Base-by-base conservation (phyloP, 306 rosid species). In the Prinsepia uniflora region DNA sequence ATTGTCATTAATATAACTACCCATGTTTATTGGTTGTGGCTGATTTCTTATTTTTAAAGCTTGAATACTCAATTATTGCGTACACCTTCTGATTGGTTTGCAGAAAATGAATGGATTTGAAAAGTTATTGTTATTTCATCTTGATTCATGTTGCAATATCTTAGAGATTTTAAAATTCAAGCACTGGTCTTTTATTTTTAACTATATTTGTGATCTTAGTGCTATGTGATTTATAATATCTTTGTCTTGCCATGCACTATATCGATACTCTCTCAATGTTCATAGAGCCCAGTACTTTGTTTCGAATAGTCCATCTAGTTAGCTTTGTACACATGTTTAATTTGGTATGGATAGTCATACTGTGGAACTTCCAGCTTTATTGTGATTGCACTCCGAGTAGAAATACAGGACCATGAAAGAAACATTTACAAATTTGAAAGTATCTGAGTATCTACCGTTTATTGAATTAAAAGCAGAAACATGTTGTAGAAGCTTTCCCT, bases 401-500 rank as follows among this genome's bases (percentile, higher is more conserved):
- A 43, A 9, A 57, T 71, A 84, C 63, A 75, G 11, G 69, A 55
- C 59, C 14, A 7, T 56, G 24, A 54, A 71, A 77, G 74, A 75
- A 66, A 48, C 76, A 76, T 17, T 49, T 63, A 76, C 81, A 74
- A 24, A 10, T 18, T 47, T 18, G 68, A 71, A 57, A 48, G 19
- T 55, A 8, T 39, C 6, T 22, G 44, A 55, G 76, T 10, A 20
- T 61, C 10, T 52, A n/a, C 50, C 50, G 67, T 40, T 47, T 62
- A 53, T 64, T 19, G 2, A 76, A 65, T 87, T 72, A 94, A 81
- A 82, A 82, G 86, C 96, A 94, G 81, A 42, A 79, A 56, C 80
- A 86, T 63, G 70, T 63, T 12, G 44, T 63, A 56, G 92, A 91
- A 45, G 73, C 39, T 70, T 80, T 77, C 63, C 96, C 96, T 67